phyloP scores from a whole-genome alignment of 345 rosid genomes.

The Pistacia vera region DNA sequence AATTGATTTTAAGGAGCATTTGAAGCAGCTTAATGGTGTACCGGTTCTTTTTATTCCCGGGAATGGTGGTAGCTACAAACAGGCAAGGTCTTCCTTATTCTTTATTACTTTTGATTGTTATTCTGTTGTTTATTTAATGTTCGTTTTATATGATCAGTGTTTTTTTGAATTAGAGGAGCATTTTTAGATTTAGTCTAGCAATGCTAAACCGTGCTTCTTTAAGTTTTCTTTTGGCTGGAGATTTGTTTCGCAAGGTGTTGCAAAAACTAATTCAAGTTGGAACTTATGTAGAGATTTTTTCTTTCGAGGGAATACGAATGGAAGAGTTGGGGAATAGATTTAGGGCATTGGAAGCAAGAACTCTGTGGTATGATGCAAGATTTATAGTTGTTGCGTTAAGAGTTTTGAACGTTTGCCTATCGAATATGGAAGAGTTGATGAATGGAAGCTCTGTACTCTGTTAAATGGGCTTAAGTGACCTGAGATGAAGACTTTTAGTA shows the following conservation, averaged over 20 bases:
- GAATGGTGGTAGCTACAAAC: conserved; percentile 96
- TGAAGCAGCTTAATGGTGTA: conserved; percentile 84
- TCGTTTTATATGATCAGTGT: background rate
- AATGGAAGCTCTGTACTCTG: background rate
- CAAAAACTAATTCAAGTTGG: background rate
- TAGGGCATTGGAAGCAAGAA: background rate
- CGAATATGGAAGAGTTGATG: background rate
- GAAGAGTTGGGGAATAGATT: background rate
- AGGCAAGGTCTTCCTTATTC: conserved; percentile 47
- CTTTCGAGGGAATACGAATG: background rate
- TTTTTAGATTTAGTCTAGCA: background rate
- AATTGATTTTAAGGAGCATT: conserved; percentile 77
- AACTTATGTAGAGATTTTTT: background rate
- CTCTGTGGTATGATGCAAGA: background rate
- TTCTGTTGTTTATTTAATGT: background rate
- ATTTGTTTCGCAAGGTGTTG: background rate
- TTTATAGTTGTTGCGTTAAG: background rate
- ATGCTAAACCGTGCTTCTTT: too few species aligned
- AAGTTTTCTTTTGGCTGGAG: too few species aligned
- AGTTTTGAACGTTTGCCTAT: background rate
- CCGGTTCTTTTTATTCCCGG: conserved; percentile 98
- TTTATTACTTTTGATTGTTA: background rate
- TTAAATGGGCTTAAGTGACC: background rate
- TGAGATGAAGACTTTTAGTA: background rate
- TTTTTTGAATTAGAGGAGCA: background rate